phyloP scores from a whole-genome alignment of 2,329 filamentous ascomycete species.

The Neonectria sp. region DNA sequence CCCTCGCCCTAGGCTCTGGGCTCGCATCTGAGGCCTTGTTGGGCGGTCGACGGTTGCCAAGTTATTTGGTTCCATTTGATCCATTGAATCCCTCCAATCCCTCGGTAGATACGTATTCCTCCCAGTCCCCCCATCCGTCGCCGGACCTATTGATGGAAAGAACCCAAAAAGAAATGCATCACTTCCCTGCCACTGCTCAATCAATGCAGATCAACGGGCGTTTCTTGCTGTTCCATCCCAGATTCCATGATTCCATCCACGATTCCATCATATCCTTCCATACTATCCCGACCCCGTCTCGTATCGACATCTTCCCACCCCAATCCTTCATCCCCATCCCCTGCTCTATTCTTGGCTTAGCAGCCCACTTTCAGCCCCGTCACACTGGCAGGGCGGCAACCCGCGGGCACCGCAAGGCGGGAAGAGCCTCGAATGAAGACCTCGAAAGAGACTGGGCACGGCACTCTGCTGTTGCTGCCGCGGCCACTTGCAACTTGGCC shows the following conservation, averaged over 20 bases:
- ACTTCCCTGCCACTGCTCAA: not conserved
- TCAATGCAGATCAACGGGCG: not conserved
- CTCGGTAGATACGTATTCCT: not conserved
- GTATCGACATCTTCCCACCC: slow-evolving; percentile 11
- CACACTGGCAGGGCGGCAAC: slow-evolving; percentile 27
- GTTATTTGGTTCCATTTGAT: not conserved
- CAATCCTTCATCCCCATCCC: not conserved
- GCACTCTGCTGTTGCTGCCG: slow-evolving; percentile 26
- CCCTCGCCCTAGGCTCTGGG: slow-evolving; percentile 3
- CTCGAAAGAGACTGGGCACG: slow-evolving; percentile 31
- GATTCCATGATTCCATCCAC: not conserved
- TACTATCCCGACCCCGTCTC: slow-evolving; percentile 12
- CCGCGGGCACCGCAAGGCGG: slow-evolving; percentile 13
- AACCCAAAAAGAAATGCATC: not conserved
- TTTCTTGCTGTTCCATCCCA: slow-evolving; percentile 1
- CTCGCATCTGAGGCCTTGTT: not conserved
- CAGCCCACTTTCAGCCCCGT: slow-evolving; percentile 32
- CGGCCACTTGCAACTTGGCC: slow-evolving; percentile 18
- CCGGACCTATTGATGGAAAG: not conserved
- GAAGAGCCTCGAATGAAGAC: slow-evolving; percentile 35
- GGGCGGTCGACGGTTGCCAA: slow-evolving; percentile 1
- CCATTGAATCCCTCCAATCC: slow-evolving; percentile 1
- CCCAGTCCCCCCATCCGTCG: not conserved
- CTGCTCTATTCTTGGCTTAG: slow-evolving; percentile 29
- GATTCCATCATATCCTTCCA: slow-evolving; percentile 7